Evolutionary conservation across 345 rosid species (phyloP), one percentile per base, ranked within the genome.

Genomic region (Kernera saxatilis): DNA sequence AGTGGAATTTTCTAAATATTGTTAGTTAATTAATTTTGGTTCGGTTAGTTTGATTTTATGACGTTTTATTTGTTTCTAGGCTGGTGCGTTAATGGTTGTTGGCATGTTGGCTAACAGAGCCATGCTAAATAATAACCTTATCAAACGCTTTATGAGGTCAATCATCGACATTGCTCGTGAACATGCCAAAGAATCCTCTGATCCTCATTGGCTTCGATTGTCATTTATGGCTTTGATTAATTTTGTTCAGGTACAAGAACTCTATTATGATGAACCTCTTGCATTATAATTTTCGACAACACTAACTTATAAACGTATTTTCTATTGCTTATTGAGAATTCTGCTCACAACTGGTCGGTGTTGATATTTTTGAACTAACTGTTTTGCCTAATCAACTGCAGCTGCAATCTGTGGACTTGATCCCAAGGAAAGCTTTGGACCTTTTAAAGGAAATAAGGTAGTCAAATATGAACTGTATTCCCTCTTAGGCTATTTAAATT

Each of bases 11-110:
- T 9, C 37, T 13, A 23, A 14, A 52, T 75, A 18, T 51, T 68
- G 25, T 67, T 33, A 33, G 11, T 39, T 25, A 21, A 11, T 65
- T 23, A n/a, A 36, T 27, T 45, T 57, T 39, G 29, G 53, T 66
- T 51, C 30, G 21, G 39, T 36, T 72, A 29, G 15, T 64, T 21
- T 65, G 51, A 50, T 35, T 53, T 49, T 43, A 50, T 8, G 39
- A 29, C 23, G 18, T 43, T 8, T 33, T n/a, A 18, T 35, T 23
- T 77, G 68, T 59, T 17, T 82, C 60, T 75, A 94, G 99, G 98
- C 99, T 50, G 87, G 95, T 82, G 85, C 93, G 49, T 80, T 94
- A 73, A 94, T 94, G 95, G 82, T 88, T 83, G 85, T 86, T 59
- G 83, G 93, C 55, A 73, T 88, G 59, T 80, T 94, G 64, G 89